A percentile compares a stretch with the other conserved stretches of the same genome.
These are phyloP conservation scores for Plasmodium vivax DNA, from an alignment of 169 alveolate species.

Conservation along the genomic window DNA sequence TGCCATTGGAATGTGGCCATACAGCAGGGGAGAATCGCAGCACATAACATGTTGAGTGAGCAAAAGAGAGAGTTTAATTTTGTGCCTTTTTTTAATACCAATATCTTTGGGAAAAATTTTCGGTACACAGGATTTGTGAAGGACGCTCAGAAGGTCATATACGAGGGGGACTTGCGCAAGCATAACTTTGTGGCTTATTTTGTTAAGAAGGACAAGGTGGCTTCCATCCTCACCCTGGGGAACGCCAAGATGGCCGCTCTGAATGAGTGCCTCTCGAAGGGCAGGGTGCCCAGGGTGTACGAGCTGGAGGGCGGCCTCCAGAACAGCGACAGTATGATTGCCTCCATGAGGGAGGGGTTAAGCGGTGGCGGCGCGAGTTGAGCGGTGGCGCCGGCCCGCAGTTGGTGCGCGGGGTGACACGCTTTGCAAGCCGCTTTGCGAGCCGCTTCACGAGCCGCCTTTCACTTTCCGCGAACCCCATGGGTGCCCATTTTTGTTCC, in stretches of 20 bases:
- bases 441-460: neutral
- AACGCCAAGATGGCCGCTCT: conserved; percentile 61
- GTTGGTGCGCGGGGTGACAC: neutral
- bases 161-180: conserved; percentile 83
- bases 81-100: conserved; percentile 87
- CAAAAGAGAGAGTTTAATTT: conserved; percentile 69
- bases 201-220: conserved; percentile 79
- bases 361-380: neutral
- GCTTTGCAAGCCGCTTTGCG: neutral
- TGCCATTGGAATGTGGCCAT: conserved; percentile 88
- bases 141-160: conserved; percentile 78
- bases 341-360: neutral
- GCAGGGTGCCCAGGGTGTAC: conserved; percentile 25
- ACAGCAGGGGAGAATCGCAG: conserved; percentile 88
- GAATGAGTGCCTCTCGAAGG: conserved; percentile 50
- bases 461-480: neutral
- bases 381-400: no score
- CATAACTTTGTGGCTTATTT: conserved; percentile 83
- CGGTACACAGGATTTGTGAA: conserved; percentile 81
- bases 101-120: conserved; percentile 82
- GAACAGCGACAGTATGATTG: conserved; percentile 72
- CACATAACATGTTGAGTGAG: conserved; percentile 80
- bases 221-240: conserved; percentile 46
- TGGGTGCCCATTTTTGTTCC: neutral
- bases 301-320: conserved; percentile 64